A percentile compares a stretch with the other conserved stretches of the same genome.
These are phyloP conservation scores for Candida ovalis DNA, from an alignment of 805 yeast genomes.

Conservation along the genomic window DNA sequence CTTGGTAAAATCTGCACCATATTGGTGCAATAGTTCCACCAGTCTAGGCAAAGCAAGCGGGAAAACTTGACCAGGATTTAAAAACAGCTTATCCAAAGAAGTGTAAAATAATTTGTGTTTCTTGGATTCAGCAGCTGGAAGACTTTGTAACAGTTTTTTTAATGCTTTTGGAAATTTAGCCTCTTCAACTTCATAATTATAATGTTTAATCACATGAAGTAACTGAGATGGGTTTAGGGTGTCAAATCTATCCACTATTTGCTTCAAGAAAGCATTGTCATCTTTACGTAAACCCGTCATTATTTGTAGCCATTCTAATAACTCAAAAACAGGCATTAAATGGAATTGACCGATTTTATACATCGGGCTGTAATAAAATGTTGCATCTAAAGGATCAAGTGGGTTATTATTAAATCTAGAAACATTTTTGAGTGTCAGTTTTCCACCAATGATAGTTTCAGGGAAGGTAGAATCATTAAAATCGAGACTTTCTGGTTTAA, in stretches of 20 bases:
- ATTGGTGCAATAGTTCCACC: conserved; percentile 65
- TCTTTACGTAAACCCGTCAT: conserved; percentile 52
- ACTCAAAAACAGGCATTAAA: conserved; percentile 68
- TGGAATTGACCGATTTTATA: conserved; percentile 63
- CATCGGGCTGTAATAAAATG: conserved; percentile 62
- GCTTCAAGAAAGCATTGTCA: conserved; percentile 58
- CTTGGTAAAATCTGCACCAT: conserved; percentile 76
- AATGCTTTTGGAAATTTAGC: conserved; percentile 54
- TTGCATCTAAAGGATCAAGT: conserved; percentile 43
- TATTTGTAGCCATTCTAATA: conserved; percentile 89
- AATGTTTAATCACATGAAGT: conserved; percentile 64
- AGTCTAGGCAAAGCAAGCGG: conserved; percentile 69
- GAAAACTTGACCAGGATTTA: conserved; percentile 50
- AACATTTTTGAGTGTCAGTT: conserved; percentile 25
- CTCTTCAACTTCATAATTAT: conserved; percentile 84
- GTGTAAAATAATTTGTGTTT: conserved; percentile 20
- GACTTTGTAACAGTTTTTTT: conserved; percentile 38
- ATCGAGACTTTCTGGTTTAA: conserved; percentile 24
- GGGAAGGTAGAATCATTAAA: conserved; percentile 30
- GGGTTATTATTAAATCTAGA: conserved; percentile 28
- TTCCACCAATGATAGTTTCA: conserved; percentile 26
- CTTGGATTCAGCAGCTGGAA: conserved; percentile 16
- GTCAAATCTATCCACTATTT: conserved; percentile 50
- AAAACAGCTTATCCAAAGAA: conserved; percentile 32
- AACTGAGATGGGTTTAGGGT: conserved; percentile 66